Evolutionary conservation across 345 rosid genomes (phyloP).

Genomic region (Murraya paniculata): DNA sequence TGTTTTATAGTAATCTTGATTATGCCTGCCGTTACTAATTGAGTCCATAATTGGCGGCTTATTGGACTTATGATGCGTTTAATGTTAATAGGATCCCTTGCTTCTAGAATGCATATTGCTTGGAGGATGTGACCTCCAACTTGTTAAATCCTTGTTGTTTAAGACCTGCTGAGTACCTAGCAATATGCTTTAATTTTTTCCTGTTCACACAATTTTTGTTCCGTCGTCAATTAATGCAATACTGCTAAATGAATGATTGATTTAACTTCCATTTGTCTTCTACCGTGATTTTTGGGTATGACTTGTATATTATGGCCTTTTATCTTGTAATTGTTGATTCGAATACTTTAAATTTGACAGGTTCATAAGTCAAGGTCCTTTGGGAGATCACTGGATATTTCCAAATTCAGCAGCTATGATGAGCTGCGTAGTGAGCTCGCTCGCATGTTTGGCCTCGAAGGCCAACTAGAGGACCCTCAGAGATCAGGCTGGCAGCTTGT

Average conservation of each 20-base stretch:
- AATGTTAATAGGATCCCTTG: not conserved
- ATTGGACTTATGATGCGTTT: not conserved
- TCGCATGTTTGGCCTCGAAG: conserved; percentile 49
- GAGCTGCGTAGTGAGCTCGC: conserved; percentile 51
- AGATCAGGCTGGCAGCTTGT: conserved; percentile 70
- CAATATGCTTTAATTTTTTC: not conserved
- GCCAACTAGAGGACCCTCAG: conserved; percentile 51
- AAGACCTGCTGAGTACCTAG: not conserved
- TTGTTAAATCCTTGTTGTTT: not conserved
- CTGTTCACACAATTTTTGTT: not conserved
- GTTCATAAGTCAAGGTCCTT: conserved; percentile 47
- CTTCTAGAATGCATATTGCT: not conserved
- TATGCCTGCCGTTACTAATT: not conserved
- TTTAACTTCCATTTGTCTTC: conserved; percentile 6
- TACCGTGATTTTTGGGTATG: not conserved
- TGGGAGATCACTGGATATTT: conserved; percentile 48
- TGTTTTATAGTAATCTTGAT: not conserved
- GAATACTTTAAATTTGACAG: conserved; percentile 18
- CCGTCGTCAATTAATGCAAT: not conserved
- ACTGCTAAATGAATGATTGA: not conserved
- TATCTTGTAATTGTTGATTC: conserved; percentile 3
- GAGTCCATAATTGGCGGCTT: not conserved
- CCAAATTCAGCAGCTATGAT: conserved; percentile 47
- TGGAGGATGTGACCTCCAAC: not conserved
- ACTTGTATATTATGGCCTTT: not conserved